phyloP scores from a whole-genome alignment of 768 basidiomycete species.

The Boletus eberwhitei region DNA sequence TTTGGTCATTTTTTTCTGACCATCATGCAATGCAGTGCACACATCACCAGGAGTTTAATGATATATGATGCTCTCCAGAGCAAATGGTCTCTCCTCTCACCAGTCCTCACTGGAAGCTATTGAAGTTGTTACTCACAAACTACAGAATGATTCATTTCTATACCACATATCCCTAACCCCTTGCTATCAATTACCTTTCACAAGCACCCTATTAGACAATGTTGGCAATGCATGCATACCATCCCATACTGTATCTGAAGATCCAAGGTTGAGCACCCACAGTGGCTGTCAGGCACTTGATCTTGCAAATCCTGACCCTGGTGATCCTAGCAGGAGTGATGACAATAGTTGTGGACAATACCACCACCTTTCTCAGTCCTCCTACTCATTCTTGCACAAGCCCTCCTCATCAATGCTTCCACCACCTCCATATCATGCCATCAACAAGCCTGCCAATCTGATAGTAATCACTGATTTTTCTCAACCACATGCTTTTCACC shows the following conservation, averaged over 20 bases:
- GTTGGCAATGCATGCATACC: conserved; percentile 31
- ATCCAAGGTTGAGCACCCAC: conserved; percentile 39
- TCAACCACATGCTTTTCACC: conserved; percentile 54
- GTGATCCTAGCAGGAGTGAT: conserved; percentile 39
- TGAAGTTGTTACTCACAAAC: conserved; percentile 66
- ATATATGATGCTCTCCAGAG: conserved; percentile 49
- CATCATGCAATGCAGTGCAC: conserved; percentile 60
- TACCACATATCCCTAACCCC: conserved; percentile 49
- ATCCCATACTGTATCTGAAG: conserved; percentile 55
- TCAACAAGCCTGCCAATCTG: conserved; percentile 18
- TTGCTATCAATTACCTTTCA: not conserved
- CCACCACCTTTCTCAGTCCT: conserved; percentile 18
- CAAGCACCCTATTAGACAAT: conserved; percentile 22
- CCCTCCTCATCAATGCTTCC: conserved; percentile 24
- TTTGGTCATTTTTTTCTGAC: conserved; percentile 60
- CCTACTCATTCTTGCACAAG: conserved; percentile 26
- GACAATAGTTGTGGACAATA: conserved; percentile 28
- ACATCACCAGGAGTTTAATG: conserved; percentile 41
- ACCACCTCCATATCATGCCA: conserved; percentile 17
- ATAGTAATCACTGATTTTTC: conserved; percentile 39
- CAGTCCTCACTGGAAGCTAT: conserved; percentile 49
- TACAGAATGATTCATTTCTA: conserved; percentile 64
- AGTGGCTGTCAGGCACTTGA: conserved; percentile 44
- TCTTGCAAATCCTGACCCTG: conserved; percentile 61
- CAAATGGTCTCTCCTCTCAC: conserved; percentile 58